A percentile compares a stretch with the other conserved stretches of the same genome.
Evolutionary conservation across 768 basidiomycete species (phyloP).

Genomic region (Dioszegia aurantiaca): DNA sequence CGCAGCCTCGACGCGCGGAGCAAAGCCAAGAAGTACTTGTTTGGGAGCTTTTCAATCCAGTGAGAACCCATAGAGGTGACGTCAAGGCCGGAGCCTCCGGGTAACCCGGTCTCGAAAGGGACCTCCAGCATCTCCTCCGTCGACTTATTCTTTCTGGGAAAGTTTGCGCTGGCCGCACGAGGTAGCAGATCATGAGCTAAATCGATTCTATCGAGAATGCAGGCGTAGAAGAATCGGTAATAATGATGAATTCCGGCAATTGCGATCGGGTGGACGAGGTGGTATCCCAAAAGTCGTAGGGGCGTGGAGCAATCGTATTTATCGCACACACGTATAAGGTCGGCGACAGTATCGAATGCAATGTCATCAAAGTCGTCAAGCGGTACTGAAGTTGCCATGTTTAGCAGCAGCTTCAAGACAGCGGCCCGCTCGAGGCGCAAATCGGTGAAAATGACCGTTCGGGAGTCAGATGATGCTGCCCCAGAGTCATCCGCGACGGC

Average conservation of each 20-base stretch:
- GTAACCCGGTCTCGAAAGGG: no score
- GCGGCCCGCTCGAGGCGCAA: neutral
- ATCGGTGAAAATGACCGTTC: neutral
- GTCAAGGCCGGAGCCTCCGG: neutral
- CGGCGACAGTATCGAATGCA: neutral
- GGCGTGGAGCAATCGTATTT: neutral
- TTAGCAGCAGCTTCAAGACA: neutral
- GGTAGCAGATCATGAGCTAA: neutral
- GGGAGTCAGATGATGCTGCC: neutral
- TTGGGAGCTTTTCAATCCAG: neutral
- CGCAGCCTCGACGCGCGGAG: neutral
- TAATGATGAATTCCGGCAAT: neutral
- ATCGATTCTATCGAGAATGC: neutral
- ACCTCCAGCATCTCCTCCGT: no score
- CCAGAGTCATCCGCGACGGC: no score
- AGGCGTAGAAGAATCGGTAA: constrained; percentile 9
- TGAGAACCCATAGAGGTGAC: neutral
- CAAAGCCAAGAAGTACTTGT: neutral
- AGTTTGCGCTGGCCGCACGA: neutral
- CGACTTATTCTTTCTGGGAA: no score
- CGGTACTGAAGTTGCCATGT: neutral
- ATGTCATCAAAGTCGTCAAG: neutral
- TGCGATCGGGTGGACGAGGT: neutral
- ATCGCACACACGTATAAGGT: neutral
- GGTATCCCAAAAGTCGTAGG: neutral